These are phyloP conservation scores for Trypanosomatidae sp. DNA, from an alignment of 208 protist genomes.

Conservation along the genomic window DNA sequence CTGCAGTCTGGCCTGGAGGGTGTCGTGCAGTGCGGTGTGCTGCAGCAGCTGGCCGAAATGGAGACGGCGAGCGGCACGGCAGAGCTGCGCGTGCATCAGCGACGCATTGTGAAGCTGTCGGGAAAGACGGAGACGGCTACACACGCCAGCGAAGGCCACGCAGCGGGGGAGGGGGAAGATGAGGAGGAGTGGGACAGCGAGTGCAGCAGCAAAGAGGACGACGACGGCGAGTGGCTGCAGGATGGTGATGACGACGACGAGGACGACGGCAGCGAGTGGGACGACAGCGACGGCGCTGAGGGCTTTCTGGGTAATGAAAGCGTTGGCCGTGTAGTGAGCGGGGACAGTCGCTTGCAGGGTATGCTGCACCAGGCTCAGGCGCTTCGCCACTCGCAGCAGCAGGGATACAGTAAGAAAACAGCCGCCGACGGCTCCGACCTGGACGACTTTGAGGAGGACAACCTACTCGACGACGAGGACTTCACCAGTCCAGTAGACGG, in stretches of 20 bases:
- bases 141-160: constrained; percentile 13
- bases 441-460: constrained; percentile 57
- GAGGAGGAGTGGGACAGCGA: constrained; percentile 45
- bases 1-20: constrained; percentile 41
- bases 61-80: constrained; percentile 23
- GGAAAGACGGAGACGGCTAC: constrained; percentile 7
- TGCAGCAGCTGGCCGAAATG: constrained; percentile 40
- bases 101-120: constrained; percentile 25
- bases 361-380: constrained; percentile 46
- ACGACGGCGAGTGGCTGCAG: constrained; percentile 36
- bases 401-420: not conserved
- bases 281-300: constrained; percentile 25
- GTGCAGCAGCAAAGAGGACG: constrained; percentile 49
- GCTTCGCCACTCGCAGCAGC: constrained; percentile 23
- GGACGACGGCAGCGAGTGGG: constrained; percentile 30
- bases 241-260: constrained; percentile 24
- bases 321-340: constrained; percentile 13
- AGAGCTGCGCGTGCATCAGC: constrained; percentile 35
- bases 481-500: constrained; percentile 71
- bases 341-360: constrained; percentile 30
- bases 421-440: constrained; percentile 22
- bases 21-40: constrained; percentile 48
- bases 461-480: constrained; percentile 73
- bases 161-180: constrained; percentile 10
- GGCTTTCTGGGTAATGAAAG: constrained; percentile 24